Evolutionary conservation across 306 rosid species (phyloP), one percentile per base, ranked within the genome.

Genomic region (Senna siamea): DNA sequence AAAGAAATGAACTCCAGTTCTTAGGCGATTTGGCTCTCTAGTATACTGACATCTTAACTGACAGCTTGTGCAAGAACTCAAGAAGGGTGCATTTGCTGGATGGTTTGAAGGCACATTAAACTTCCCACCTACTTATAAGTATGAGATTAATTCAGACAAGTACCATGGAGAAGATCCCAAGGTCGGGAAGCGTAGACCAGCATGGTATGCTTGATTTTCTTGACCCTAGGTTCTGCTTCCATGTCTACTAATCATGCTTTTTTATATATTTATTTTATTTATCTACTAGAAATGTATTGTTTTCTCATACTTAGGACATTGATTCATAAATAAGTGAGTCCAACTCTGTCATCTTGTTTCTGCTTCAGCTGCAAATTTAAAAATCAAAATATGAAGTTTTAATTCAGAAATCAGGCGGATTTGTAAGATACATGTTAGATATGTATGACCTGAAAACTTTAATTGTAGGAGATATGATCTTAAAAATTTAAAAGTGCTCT

Each of bases 101-200:
- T 95, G 98, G 99, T 88, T 89, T 28, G 96, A 95, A 85, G 97
- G 96, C 74, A 41, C n/a, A n/a, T 63, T 95, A 59, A 86, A 75
- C 75, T 95, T 95, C 52, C 85, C 96, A 19, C 99, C 99, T 23
- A 95, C 98, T n/a, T 92, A 95, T 37, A 95, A 95, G 80, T 92
- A 92, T 65, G 93, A 90, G 78, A 65, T 62, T 74, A 83, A 95
- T 79, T 95, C 98, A 18, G 89, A 87, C 22, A 94, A 87, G 76
- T 95, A 92, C 81, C 68, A n/a, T 0, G 93, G 99, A 20, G 96
- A 88, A 20, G 97, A 95, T 76, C 90, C 90, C 72, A 95, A 78
- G 72, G 79, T 67, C 67, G 89, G 82, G 63, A 90, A 88, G 86
- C 98, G 98, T 20, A 76, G 87, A 43, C 99, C 98, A 26, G 93